Evolutionary conservation across 208 protist genomes (phyloP).

Genomic region (Leishmania tarentolae): DNA sequence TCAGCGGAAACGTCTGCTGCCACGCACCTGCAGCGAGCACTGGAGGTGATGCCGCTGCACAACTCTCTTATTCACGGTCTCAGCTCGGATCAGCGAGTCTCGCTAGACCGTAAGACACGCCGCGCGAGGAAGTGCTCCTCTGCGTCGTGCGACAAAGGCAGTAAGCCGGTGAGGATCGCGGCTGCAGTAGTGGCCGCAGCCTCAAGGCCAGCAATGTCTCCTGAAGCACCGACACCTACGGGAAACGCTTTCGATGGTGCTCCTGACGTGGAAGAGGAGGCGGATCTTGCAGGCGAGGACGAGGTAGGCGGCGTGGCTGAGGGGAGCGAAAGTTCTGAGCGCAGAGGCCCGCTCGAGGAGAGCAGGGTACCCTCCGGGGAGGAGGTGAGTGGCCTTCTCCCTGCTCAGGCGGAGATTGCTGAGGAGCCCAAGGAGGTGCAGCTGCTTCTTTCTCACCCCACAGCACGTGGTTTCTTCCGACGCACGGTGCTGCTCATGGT

Average conservation of each 20-base stretch:
- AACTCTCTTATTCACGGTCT: conserved; percentile 57
- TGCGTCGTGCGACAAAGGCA: conserved; percentile 6
- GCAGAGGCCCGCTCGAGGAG: conserved; percentile 1
- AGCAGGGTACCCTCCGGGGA: conserved; percentile 4
- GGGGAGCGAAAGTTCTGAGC: background rate
- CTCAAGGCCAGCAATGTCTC: conserved; percentile 2
- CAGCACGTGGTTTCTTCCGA: conserved; percentile 68
- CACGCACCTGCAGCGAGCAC: conserved; percentile 35
- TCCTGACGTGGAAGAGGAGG: conserved; percentile 20
- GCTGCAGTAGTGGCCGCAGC: conserved; percentile 14
- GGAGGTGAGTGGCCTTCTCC: conserved; percentile 18
- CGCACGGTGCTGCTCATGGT: conserved; percentile 72
- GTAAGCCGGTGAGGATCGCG: background rate
- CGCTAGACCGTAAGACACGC: conserved; percentile 23
- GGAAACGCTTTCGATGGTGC: conserved; percentile 28
- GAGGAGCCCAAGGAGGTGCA: conserved; percentile 55
- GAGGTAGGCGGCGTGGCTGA: conserved; percentile 1
- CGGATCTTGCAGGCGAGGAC: conserved; percentile 15
- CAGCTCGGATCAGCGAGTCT: conserved; percentile 44
- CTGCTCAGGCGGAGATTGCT: conserved; percentile 16
- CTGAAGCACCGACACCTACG: background rate
- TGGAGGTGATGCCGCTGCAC: conserved; percentile 47
- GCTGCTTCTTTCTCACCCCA: conserved; percentile 76
- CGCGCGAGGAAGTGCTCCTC: conserved; percentile 13
- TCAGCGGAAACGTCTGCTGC: conserved; percentile 5